Evolutionary conservation across 2,329 filamentous ascomycete species (phyloP).

Genomic region (Fonsecaea monophora): DNA sequence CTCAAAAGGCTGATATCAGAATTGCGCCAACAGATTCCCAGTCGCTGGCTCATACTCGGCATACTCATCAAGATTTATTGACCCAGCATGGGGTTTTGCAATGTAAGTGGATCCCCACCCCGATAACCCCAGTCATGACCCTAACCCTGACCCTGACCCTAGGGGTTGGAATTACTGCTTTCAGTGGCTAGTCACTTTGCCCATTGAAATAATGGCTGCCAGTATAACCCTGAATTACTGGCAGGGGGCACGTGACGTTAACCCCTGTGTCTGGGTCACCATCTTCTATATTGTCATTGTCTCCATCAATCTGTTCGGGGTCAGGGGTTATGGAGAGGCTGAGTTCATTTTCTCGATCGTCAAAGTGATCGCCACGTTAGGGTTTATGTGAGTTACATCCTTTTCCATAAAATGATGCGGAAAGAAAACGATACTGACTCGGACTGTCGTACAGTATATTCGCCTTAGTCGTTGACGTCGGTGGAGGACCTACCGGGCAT

Average conservation of each 20-base stretch:
- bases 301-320: constrained; percentile 78
- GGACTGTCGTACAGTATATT: constrained; percentile 65
- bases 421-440: constrained; percentile 72
- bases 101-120: constrained; percentile 65
- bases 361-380: constrained; percentile 80
- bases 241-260: constrained; percentile 62
- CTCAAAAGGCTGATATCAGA: not conserved
- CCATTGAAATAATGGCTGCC: constrained; percentile 84
- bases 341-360: constrained; percentile 81
- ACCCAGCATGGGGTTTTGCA: constrained; percentile 92
- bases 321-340: constrained; percentile 82
- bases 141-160: not conserved
- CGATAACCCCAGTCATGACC: not conserved
- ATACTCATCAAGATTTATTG: constrained; percentile 87
- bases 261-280: constrained; percentile 66
- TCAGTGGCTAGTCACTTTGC: constrained; percentile 83
- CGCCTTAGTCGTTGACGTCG: constrained; percentile 82
- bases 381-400: constrained; percentile 76
- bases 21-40: constrained; percentile 62
- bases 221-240: constrained; percentile 84
- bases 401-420: not conserved
- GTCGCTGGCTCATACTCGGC: constrained; percentile 89
- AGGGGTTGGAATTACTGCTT: constrained; percentile 70
- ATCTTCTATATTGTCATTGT: constrained; percentile 76
- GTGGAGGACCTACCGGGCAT: constrained; percentile 68